Percentiles rank a stretch among this genome's conserved stretches.
Conservation (phyloP, 1,284 basidiomycete species). For the Pyrrhoderma lamaoense region DNA sequence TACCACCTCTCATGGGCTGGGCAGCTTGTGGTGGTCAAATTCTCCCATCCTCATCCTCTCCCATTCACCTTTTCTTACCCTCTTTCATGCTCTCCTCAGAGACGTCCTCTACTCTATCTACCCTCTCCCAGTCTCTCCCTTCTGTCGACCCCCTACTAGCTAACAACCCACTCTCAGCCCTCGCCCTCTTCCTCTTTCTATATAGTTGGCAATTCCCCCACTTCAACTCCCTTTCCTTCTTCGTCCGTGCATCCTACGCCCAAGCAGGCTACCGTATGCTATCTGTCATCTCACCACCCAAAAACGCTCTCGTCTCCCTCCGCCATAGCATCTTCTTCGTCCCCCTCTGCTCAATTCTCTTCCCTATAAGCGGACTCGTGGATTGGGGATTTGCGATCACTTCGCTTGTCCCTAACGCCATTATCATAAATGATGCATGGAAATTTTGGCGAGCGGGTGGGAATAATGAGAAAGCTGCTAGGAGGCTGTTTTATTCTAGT, state of each 20-base stretch:
- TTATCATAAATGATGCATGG: slow-evolving; percentile 67
- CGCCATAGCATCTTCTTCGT: slow-evolving; percentile 77
- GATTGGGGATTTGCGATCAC: slow-evolving; percentile 84
- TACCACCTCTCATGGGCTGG: slow-evolving; percentile 98
- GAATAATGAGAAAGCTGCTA: slow-evolving; percentile 67
- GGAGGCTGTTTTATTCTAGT: slow-evolving; percentile 74
- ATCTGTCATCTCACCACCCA: slow-evolving; percentile 68
- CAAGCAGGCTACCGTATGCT: slow-evolving; percentile 95
- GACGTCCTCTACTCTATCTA: slow-evolving; percentile 46
- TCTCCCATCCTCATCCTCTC: slow-evolving; percentile 54
- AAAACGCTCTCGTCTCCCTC: slow-evolving; percentile 83
- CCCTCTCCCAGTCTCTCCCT: slow-evolving; percentile 42
- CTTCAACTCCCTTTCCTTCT: slow-evolving; percentile 90
- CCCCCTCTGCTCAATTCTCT: slow-evolving; percentile 74
- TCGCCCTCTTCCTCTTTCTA: slow-evolving; percentile 74
- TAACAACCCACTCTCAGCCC: slow-evolving; percentile 71
- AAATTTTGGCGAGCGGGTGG: slow-evolving; percentile 66
- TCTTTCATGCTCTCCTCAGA: slow-evolving; percentile 30
- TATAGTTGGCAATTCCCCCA: slow-evolving; percentile 99
- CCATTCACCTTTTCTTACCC: slow-evolving; percentile 54
- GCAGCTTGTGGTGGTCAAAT: slow-evolving; percentile 85
- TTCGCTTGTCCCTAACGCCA: slow-evolving; percentile 67
- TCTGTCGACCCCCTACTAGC: slow-evolving; percentile 34
- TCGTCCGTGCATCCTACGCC: slow-evolving; percentile 85
- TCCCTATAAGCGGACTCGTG: slow-evolving; percentile 83